Percentiles rank a stretch among this genome's conserved stretches.
Evolutionary conservation across 805 yeast species (phyloP).

Genomic region (Saccharomycopsis fodiens): DNA sequence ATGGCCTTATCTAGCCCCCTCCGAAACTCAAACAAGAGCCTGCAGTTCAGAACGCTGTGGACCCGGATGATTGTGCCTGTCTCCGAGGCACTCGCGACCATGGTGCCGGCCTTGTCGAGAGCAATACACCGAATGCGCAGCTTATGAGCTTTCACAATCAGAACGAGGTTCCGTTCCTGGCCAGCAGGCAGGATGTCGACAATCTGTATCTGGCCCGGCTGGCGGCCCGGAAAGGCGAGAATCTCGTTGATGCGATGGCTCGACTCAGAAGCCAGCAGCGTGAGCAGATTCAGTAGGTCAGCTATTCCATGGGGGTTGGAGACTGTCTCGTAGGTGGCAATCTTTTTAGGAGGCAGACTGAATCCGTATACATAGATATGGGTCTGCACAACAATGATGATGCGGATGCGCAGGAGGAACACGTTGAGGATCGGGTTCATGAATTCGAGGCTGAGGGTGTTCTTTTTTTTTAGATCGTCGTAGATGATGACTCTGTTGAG

Average conservation of each 20-base stretch:
- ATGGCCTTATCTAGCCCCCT: constrained; percentile 84
- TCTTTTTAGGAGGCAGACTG: constrained; percentile 65
- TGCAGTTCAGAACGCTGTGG: constrained; percentile 61
- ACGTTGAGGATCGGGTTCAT: constrained; percentile 69
- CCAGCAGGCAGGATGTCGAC: constrained; percentile 66
- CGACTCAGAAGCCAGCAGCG: not conserved
- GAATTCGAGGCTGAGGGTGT: constrained; percentile 68
- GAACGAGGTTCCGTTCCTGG: constrained; percentile 53
- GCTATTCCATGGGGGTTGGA: constrained; percentile 59
- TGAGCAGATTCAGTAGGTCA: constrained; percentile 34
- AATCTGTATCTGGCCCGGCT: constrained; percentile 65
- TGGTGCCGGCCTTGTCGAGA: constrained; percentile 52
- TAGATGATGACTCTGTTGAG: constrained; percentile 76
- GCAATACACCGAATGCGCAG: constrained; percentile 56
- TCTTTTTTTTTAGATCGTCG: constrained; percentile 81
- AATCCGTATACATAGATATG: constrained; percentile 73
- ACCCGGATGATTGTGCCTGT: constrained; percentile 76
- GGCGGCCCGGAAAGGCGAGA: constrained; percentile 65
- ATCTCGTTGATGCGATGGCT: constrained; percentile 27
- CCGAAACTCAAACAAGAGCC: constrained; percentile 74
- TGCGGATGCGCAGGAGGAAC: constrained; percentile 63
- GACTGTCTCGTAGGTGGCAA: constrained; percentile 57
- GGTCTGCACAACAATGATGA: constrained; percentile 62
- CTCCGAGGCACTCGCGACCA: constrained; percentile 75
- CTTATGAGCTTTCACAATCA: constrained; percentile 74